phyloP scores from a whole-genome alignment of 352 stramenopile genomes.

The Globisporangium middletonii region DNA sequence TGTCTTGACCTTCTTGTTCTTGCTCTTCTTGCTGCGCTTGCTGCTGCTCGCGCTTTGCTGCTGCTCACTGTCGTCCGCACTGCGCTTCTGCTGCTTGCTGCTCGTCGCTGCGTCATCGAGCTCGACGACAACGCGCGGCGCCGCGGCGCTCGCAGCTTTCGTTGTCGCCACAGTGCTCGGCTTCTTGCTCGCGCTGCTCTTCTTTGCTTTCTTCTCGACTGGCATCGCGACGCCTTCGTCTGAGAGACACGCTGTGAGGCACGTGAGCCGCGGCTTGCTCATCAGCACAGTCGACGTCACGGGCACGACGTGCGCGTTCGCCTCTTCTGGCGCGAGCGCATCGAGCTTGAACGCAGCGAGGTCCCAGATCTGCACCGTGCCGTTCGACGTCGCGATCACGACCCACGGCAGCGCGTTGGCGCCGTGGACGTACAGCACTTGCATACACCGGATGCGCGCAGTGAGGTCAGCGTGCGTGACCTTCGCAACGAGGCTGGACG shows the following conservation, averaged over 20 bases:
- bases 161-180: slow-evolving; percentile 18
- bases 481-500: slow-evolving; percentile 44
- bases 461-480: slow-evolving; percentile 56
- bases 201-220: slow-evolving; percentile 34
- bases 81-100: slow-evolving; percentile 15
- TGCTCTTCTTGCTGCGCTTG: not conserved
- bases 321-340: slow-evolving; percentile 34
- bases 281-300: slow-evolving; percentile 58
- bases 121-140: slow-evolving; percentile 68
- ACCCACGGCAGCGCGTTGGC: slow-evolving; percentile 57
- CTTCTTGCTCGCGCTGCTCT: slow-evolving; percentile 19
- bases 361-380: slow-evolving; percentile 78
- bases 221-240: slow-evolving; percentile 13
- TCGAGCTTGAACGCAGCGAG: slow-evolving; percentile 57
- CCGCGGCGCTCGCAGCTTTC: slow-evolving; percentile 21
- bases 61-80: not conserved
- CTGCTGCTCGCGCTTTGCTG: slow-evolving; percentile 17
- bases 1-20: slow-evolving; percentile 10
- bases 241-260: slow-evolving; percentile 56
- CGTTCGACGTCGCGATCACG: slow-evolving; percentile 69
- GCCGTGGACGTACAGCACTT: slow-evolving; percentile 64
- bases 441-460: slow-evolving; percentile 64
- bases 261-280: slow-evolving; percentile 71
- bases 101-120: slow-evolving; percentile 22
- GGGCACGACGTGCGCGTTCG: slow-evolving; percentile 47